phyloP scores from a whole-genome alignment of 352 stramenopile genomes.

The Pythium coloratum region DNA sequence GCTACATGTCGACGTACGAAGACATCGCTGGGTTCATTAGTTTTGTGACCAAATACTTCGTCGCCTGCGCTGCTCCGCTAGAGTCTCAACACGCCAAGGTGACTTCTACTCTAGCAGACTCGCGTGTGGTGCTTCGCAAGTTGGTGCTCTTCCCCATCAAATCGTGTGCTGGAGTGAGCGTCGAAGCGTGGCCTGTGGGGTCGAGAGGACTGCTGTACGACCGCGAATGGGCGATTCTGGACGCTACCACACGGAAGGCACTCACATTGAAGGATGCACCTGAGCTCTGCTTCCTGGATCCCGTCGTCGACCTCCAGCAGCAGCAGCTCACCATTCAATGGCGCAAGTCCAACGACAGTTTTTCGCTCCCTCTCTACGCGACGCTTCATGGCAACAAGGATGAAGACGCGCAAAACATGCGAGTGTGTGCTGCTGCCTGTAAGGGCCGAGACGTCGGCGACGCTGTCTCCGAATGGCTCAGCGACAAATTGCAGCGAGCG shows the following conservation, averaged over 20 bases:
- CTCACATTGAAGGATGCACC: slow-evolving; percentile 62
- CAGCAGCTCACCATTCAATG: slow-evolving; percentile 56
- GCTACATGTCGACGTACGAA: slow-evolving; percentile 80
- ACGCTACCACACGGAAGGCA: slow-evolving; percentile 43
- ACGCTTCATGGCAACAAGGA: slow-evolving; percentile 5
- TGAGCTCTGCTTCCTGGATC: slow-evolving; percentile 60
- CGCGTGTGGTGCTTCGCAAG: slow-evolving; percentile 38
- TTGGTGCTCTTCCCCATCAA: slow-evolving; percentile 78
- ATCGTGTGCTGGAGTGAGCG: slow-evolving; percentile 63
- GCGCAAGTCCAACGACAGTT: slow-evolving; percentile 11
- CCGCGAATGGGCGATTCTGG: slow-evolving; percentile 74
- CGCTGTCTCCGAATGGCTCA: slow-evolving; percentile 68
- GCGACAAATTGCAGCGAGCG: slow-evolving; percentile 47
- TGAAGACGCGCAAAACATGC: slow-evolving; percentile 34
- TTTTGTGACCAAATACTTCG: slow-evolving; percentile 67
- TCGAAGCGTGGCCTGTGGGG: slow-evolving; percentile 58
- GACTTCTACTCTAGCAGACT: not conserved
- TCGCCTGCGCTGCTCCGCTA: slow-evolving; percentile 29
- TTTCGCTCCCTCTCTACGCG: slow-evolving; percentile 12
- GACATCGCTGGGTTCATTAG: slow-evolving; percentile 51
- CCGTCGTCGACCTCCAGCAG: slow-evolving; percentile 54
- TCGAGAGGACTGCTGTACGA: slow-evolving; percentile 65
- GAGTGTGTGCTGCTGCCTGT: slow-evolving; percentile 54
- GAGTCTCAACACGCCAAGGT: not conserved
- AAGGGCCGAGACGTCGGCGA: slow-evolving; percentile 52